A percentile compares a stretch with the other conserved stretches of the same genome.
Conservation (phyloP, 495 filamentous ascomycete species). For the Aspergillus diversus region DNA sequence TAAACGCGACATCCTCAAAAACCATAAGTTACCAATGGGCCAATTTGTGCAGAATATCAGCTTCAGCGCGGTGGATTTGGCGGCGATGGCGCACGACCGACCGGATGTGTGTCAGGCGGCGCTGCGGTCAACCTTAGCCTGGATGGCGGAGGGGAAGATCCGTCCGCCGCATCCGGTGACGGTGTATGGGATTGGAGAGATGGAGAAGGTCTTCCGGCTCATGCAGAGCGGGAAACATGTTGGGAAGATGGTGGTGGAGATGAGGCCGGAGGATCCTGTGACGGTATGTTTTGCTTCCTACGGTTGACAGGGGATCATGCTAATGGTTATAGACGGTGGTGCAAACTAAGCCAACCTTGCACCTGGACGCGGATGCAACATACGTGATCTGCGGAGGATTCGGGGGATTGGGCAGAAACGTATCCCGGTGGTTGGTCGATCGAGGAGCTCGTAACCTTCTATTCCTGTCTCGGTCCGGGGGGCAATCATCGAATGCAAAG, state of each 20-base stretch:
- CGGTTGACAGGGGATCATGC: background rate
- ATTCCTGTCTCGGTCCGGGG: conserved; percentile 33
- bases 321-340: background rate
- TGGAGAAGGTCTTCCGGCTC: no score
- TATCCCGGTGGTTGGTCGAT: conserved; percentile 40
- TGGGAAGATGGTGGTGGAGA: no score
- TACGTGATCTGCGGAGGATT: conserved; percentile 52
- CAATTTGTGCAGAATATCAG: conserved; percentile 27
- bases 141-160: background rate
- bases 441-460: conserved; percentile 42
- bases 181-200: no score
- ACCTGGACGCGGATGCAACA: conserved; percentile 24
- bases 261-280: no score
- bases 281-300: background rate
- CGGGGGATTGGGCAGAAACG: conserved; percentile 45
- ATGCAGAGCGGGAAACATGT: no score
- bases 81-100: background rate
- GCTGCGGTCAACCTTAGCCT: background rate
- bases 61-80: conserved; percentile 25
- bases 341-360: background rate
- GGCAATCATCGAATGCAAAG: background rate
- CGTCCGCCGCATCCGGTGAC: no score
- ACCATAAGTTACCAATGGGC: conserved; percentile 26
- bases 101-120: background rate
- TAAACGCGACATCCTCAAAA: conserved; percentile 33